Base-by-base conservation (phyloP, 23 red algal species). In the Gracilaria gracilis region DNA sequence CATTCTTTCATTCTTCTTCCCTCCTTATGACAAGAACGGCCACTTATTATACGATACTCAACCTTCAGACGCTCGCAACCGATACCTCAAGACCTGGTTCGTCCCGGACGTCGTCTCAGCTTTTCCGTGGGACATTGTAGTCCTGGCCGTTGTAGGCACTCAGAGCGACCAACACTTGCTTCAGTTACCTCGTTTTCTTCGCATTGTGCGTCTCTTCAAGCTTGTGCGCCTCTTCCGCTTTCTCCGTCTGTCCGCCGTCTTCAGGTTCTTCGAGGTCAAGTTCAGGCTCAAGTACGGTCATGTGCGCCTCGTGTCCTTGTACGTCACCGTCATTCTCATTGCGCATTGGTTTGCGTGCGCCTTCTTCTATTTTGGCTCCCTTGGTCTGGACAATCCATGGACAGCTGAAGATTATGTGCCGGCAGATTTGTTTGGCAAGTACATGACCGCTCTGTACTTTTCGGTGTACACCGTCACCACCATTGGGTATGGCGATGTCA, bases 401-500 rank as follows among this genome's bases (percentile, higher is more conserved):
- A 79, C 54, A 4, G 61, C 62, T 42, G 50, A 79, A 57, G 88
- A 80, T n/a, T 65, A 80, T 17, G 51, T 94, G 8, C 92, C 92
- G 20, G 31, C 70, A n/a, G 81, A 82, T 32, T 14, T 69, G 46
- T 90, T 37, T 54, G 93, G 88, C 57, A 66, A 51, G 36, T 95
- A 88, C 33, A 72, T 95, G 15, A 86, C 86, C 15, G 85, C 93
- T 27, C 64, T 95, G 40, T 95, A 88, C 86, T 95, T 95, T 83
- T 95, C 93, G 9, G 62, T 89, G 51, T 81, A 87, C 65, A 95
- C 93, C 24, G 83, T 95, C 66, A 90, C 93, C 9, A 95, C 93
- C 29, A 90, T 95, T 79, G 93, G 93, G 1, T 95, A 95, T 51
- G 93, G 93, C 35, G 93, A 95, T 71, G 77, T 95, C n/a, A 82